phyloP scores from a whole-genome alignment of 1,284 basidiomycete species.

The Prillingera fragicola region DNA sequence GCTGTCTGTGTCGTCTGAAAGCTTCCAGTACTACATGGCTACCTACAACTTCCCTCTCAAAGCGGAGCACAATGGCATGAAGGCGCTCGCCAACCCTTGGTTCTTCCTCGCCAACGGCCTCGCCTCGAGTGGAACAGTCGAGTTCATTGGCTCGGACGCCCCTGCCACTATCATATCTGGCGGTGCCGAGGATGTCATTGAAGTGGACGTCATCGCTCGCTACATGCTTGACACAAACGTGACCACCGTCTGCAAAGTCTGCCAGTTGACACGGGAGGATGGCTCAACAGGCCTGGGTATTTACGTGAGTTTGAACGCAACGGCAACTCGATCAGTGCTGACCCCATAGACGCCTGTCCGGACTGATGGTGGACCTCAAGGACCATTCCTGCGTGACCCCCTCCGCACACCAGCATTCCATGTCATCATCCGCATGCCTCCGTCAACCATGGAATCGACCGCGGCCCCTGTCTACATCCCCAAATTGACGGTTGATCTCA shows the following conservation, averaged over 20 bases:
- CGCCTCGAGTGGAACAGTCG: conserved; percentile 38
- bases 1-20: conserved; percentile 9
- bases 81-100: conserved; percentile 9
- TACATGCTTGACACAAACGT: conserved; percentile 27
- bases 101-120: conserved; percentile 40
- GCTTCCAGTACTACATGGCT: conserved; percentile 16
- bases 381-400: conserved; percentile 31
- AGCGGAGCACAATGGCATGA: conserved; percentile 7
- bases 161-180: conserved; percentile 25
- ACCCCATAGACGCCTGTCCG: conserved; percentile 27
- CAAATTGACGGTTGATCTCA: conserved; percentile 24
- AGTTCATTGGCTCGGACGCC: conserved; percentile 40
- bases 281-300: conserved; percentile 40
- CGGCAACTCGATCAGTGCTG: background rate
- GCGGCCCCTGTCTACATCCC: conserved; percentile 20
- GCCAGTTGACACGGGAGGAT: conserved; percentile 29
- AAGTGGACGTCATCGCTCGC: conserved; percentile 40
- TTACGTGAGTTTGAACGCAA: conserved; percentile 29
- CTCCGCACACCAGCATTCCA: conserved; percentile 32
- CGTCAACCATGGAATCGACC: conserved; percentile 16
- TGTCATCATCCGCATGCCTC: conserved; percentile 38
- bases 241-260: conserved; percentile 30
- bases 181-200: conserved; percentile 31
- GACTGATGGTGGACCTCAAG: conserved; percentile 34
- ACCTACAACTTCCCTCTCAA: conserved; percentile 30